Percentiles rank a stretch among this genome's conserved stretches.
Conservation (phyloP, 2,329 filamentous ascomycete species). For the Fusarium redolens region DNA sequence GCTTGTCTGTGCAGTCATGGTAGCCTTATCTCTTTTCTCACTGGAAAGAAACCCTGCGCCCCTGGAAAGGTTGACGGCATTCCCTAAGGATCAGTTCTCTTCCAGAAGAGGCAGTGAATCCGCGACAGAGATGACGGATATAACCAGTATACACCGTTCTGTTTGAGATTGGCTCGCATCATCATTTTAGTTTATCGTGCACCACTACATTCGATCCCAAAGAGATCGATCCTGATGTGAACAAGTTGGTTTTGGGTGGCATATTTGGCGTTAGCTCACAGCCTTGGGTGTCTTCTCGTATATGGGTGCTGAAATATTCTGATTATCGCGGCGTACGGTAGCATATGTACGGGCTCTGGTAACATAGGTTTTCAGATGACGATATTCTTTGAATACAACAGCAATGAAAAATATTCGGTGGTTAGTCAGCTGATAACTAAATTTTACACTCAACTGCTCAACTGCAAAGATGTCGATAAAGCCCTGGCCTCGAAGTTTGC, state of each 20-base stretch:
- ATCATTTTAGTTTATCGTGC: not conserved
- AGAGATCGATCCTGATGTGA: not conserved
- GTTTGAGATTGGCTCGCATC: constrained; percentile 7
- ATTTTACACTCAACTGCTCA: not conserved
- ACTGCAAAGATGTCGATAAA: not conserved
- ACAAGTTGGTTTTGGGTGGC: constrained; percentile 14
- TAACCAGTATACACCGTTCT: constrained; percentile 38
- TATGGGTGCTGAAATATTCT: not conserved
- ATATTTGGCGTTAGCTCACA: constrained; percentile 18
- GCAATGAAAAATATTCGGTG: not conserved
- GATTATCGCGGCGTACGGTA: not conserved
- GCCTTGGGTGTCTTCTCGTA: not conserved
- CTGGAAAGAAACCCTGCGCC: constrained; percentile 56
- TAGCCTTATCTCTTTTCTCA: constrained; percentile 57
- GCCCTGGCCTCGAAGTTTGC: not conserved
- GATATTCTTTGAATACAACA: not conserved
- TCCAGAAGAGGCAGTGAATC: constrained; percentile 53
- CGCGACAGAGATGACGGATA: constrained; percentile 51
- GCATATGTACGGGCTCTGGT: not conserved
- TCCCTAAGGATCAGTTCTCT: constrained; percentile 43
- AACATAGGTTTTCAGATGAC: not conserved
- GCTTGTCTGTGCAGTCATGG: constrained; percentile 56
- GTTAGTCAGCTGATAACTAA: not conserved
- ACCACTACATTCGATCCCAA: not conserved
- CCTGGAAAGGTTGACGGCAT: constrained; percentile 47